These are phyloP conservation scores for Tylopilus sp. DNA, from an alignment of 768 basidiomycete genomes.

Conservation along the genomic window DNA sequence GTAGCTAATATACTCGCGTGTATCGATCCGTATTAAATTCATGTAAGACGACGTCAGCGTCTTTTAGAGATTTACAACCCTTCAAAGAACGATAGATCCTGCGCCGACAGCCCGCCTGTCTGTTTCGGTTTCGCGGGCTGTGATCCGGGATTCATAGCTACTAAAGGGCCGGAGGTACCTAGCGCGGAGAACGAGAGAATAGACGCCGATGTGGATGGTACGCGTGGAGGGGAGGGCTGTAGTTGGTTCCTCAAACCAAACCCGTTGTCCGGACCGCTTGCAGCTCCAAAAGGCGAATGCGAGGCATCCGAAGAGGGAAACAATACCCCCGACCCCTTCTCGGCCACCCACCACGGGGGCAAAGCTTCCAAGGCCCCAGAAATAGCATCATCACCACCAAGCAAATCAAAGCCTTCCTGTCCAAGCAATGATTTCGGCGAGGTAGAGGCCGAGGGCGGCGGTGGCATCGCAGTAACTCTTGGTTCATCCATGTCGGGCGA, in stretches of 20 bases:
- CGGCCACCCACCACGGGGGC: not conserved
- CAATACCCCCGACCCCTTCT: not conserved
- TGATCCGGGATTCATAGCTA: slow-evolving; percentile 7
- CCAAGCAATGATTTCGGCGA: not conserved
- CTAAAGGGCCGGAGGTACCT: slow-evolving; percentile 3
- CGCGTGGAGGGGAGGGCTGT: slow-evolving; percentile 18
- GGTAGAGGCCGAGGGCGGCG: slow-evolving; percentile 20
- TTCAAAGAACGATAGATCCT: slow-evolving; percentile 88
- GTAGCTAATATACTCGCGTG: not conserved
- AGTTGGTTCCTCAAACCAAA: slow-evolving; percentile 4
- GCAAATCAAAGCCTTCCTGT: slow-evolving; percentile 14
- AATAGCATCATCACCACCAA: slow-evolving; percentile 11
- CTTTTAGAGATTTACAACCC: slow-evolving; percentile 42
- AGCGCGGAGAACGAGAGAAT: slow-evolving; percentile 16
- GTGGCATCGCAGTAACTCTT: slow-evolving; percentile 26
- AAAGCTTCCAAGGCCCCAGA: not conserved
- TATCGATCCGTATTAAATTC: not conserved
- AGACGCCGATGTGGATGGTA: slow-evolving; percentile 15
- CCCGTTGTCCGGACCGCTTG: not conserved
- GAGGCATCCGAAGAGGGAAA: not conserved
- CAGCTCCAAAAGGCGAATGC: slow-evolving; percentile 2
- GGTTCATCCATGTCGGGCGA: slow-evolving; percentile 16
- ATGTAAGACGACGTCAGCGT: not conserved
- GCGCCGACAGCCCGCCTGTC: slow-evolving; percentile 68
- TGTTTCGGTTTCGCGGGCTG: slow-evolving; percentile 19